Percentiles rank a stretch among this genome's conserved stretches.
These are phyloP conservation scores for Xylariaceae sp. DNA, from an alignment of 2,329 filamentous ascomycete species.

Conservation along the genomic window DNA sequence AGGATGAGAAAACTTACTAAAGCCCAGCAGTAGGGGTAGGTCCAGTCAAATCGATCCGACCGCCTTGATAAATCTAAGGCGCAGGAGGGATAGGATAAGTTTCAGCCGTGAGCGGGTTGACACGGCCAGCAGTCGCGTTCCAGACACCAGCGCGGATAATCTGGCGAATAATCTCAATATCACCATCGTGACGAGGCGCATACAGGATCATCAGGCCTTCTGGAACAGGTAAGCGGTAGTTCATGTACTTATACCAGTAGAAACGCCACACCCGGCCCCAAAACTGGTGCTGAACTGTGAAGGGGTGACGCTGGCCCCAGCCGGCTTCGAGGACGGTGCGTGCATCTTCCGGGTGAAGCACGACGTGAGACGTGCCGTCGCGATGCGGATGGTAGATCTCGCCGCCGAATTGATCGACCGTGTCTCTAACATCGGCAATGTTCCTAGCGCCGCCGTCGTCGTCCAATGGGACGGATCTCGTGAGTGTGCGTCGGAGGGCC, in stretches of 20 bases:
- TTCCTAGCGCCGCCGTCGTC: background rate
- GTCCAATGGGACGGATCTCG: background rate
- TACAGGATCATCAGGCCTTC: conserved; percentile 10
- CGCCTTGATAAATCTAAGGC: too few relatives aligned
- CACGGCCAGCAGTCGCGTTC: conserved; percentile 5
- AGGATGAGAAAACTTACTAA: too few relatives aligned
- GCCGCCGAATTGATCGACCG: conserved; percentile 7
- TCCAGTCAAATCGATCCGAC: too few relatives aligned
- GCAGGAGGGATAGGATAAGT: conserved; percentile 9
- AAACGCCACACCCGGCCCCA: conserved; percentile 1
- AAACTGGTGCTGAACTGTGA: background rate
- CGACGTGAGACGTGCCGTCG: conserved; percentile 55
- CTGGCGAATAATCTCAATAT: conserved; percentile 1
- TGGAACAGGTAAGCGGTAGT: conserved; percentile 7
- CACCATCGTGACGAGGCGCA: conserved; percentile 5
- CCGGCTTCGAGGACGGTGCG: conserved; percentile 51
- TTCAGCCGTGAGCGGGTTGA: conserved; percentile 2
- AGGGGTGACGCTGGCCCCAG: conserved; percentile 55
- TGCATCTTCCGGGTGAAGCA: conserved; percentile 55
- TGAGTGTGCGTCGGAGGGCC: background rate
- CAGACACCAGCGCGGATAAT: conserved; percentile 11
- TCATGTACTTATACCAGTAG: background rate
- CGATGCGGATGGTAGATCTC: conserved; percentile 13
- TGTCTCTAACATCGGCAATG: background rate
- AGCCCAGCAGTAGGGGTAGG: too few relatives aligned